A percentile compares a stretch with the other conserved stretches of the same genome.
These are phyloP conservation scores for Neurospora sp. DNA, from an alignment of 495 filamentous ascomycete genomes.

Conservation along the genomic window DNA sequence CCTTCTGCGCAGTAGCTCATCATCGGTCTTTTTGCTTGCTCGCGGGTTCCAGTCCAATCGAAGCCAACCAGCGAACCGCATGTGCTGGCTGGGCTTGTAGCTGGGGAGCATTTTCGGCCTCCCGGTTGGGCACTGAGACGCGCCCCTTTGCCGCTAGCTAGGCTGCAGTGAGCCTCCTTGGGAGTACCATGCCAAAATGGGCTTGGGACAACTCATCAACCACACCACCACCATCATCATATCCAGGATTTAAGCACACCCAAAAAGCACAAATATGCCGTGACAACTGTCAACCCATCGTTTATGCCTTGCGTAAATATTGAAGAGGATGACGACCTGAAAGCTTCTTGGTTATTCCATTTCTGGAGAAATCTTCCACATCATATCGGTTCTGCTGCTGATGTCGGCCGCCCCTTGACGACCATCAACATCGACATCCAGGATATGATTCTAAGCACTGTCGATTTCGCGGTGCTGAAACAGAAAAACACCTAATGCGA, in stretches of 20 bases:
- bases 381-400: not conserved
- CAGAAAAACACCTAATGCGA: not conserved
- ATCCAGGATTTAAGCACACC: not conserved
- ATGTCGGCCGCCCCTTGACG: not conserved
- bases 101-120: conserved; percentile 3
- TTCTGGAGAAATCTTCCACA: not conserved
- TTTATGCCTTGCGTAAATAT: not conserved
- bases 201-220: not conserved
- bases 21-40: not conserved
- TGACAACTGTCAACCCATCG: not conserved
- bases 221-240: not conserved
- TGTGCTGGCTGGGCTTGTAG: not conserved
- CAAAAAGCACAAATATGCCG: not conserved
- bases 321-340: not conserved
- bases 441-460: not conserved
- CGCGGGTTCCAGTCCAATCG: conserved; percentile 24
- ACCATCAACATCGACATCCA: not conserved
- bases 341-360: not conserved
- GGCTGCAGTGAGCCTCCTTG: conserved; percentile 22
- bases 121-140: conserved; percentile 40
- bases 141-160: conserved; percentile 28
- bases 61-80: conserved; percentile 18
- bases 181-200: not conserved
- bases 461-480: not conserved
- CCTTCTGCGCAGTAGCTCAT: not conserved